Base-by-base conservation (phyloP, 2,329 filamentous ascomycete species). In the Dactylellina sp. region DNA sequence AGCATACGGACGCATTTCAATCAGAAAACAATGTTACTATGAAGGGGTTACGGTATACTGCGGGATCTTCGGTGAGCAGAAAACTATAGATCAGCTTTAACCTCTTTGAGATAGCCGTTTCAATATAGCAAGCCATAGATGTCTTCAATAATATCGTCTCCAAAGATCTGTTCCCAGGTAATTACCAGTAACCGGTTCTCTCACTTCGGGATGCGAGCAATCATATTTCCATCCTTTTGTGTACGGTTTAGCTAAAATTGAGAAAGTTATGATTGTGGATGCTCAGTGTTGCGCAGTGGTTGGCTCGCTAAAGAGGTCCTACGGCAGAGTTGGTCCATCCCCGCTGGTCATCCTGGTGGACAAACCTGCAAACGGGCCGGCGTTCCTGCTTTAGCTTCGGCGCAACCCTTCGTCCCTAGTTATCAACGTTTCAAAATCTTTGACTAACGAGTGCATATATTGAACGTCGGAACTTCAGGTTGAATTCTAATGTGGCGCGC, bases 351-450 rank as follows among this genome's bases (percentile, higher is more conserved):
- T 56, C 68, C 68, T 50, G 39, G 60, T 28, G 18, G 18, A 44
- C 35, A 25, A 53, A 55, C 46, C 24, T 44, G 35, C 55, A 66
- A 74, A 62, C 70, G 70, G 70, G 70, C 70, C 70, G 70, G 70
- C 24, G 70, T 74, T 74, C 70, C 70, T 74, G 70, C 70, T 74
- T 74, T 74, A 66, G 53, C 53, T 61, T 57, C 56, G 32, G 55
- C 22, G n/a, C 18, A 25, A 20, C 47, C 56, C 55, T 25, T 47
- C n/a, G n/a, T n/a, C 25, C 35, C 49, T 32, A 62, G 32, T 12
- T 44, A 14, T 22, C 20, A 20, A 28, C 37, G 70, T 74, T 74
- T 74, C 70, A 74, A 35, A n/a, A 11, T 49, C 42, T 32, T n/a
- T 25, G 24, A 20, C 3, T 2, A 16, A 32, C 49, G 40, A 63